Conservation (phyloP, 805 yeast genomes). For the Clavispora santaluciae region DNA sequence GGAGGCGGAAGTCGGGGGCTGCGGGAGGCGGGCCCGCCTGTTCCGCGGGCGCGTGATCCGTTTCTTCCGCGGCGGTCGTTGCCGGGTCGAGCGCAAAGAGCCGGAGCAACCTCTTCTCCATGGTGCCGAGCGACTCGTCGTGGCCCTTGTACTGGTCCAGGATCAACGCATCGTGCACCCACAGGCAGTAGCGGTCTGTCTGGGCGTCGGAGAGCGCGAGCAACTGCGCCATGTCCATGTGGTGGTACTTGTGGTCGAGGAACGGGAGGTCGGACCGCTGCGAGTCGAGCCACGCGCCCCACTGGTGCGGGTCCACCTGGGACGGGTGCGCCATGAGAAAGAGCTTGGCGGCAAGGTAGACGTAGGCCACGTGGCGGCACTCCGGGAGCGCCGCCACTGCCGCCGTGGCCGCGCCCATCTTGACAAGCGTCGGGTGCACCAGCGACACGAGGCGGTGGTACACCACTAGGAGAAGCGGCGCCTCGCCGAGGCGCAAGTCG, state of each 20-base stretch:
- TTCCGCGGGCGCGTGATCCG: neutral
- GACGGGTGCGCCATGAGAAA: constrained; percentile 17
- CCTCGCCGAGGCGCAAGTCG: constrained; percentile 40
- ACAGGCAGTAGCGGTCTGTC: constrained; percentile 44
- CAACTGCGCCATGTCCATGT: constrained; percentile 25
- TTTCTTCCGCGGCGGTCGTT: neutral
- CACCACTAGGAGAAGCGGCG: constrained; percentile 44
- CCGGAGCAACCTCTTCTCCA: constrained; percentile 28
- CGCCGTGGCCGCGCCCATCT: neutral
- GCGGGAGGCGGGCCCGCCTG: too few relatives aligned
- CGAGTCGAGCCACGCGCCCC: constrained; percentile 19
- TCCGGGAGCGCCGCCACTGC: constrained; percentile 31
- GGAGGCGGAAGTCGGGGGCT: neutral
- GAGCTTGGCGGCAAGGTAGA: constrained; percentile 28
- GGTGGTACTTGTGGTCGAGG: constrained; percentile 7
- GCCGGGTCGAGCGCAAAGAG: constrained; percentile 18
- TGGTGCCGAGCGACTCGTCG: constrained; percentile 18
- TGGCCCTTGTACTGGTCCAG: constrained; percentile 16
- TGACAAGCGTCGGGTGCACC: constrained; percentile 2
- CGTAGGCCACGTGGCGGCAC: constrained; percentile 26
- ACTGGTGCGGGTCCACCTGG: constrained; percentile 10
- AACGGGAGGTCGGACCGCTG: constrained; percentile 6
- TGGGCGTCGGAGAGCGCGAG: constrained; percentile 45
- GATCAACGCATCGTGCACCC: constrained; percentile 40
- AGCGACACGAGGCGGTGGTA: constrained; percentile 19